Evolutionary conservation across 164 flowering plant species (phyloP).

Genomic region (Stephania japonica): DNA sequence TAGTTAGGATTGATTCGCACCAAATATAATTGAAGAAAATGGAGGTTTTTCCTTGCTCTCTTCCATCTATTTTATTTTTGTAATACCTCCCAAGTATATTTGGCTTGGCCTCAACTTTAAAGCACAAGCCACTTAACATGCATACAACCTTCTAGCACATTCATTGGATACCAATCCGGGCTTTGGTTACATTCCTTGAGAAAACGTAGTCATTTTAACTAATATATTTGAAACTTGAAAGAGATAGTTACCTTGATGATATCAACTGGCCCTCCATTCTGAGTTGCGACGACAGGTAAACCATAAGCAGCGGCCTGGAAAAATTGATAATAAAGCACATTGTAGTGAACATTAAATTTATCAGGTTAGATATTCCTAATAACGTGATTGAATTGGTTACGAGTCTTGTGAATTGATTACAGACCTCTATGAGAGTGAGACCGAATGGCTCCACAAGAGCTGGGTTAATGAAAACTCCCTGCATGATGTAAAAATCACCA

Average conservation of each 20-base stretch:
- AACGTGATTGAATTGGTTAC: background rate
- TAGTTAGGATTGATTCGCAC: too few species aligned
- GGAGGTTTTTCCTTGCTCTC: too few species aligned
- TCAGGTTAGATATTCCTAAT: background rate
- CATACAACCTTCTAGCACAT: background rate
- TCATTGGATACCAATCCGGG: background rate
- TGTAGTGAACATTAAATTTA: background rate
- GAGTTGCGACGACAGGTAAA: slow-evolving; percentile 62
- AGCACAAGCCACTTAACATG: background rate
- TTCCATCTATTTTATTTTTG: too few species aligned
- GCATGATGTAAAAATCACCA: slow-evolving; percentile 12
- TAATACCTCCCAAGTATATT: background rate
- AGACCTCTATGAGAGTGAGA: slow-evolving; percentile 46
- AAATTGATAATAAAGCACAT: background rate
- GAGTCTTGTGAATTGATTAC: background rate
- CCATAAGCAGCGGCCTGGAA: slow-evolving; percentile 79
- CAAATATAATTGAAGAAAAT: too few species aligned
- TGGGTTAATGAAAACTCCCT: slow-evolving; percentile 80
- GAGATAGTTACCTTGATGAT: slow-evolving; percentile 45
- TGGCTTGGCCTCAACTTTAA: background rate
- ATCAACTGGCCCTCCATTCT: slow-evolving; percentile 79
- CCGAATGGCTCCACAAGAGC: slow-evolving; percentile 78
- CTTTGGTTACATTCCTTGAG: background rate
- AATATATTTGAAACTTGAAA: background rate
- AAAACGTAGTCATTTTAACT: background rate